A percentile compares a stretch with the other conserved stretches of the same genome.
These are phyloP conservation scores for Colletotrichum simmondsii DNA, from an alignment of 2,329 filamentous ascomycete genomes.

Conservation along the genomic window DNA sequence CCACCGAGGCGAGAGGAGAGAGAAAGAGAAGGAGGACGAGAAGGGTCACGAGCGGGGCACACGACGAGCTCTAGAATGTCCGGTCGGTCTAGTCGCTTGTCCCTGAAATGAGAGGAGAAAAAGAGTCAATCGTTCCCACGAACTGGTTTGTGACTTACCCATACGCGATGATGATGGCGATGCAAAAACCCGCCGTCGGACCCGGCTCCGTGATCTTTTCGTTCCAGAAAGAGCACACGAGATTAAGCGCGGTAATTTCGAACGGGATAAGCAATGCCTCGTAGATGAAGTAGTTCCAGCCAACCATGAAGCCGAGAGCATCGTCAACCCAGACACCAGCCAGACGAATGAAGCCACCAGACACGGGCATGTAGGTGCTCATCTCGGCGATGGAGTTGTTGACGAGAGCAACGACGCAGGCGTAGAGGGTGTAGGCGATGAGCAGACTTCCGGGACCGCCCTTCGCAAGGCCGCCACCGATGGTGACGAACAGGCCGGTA, in stretches of 20 bases:
- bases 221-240: conserved; percentile 40
- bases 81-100: conserved; percentile 17
- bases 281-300: conserved; percentile 72
- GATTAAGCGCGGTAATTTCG: conserved; percentile 38
- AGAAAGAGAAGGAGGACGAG: not conserved
- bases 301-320: conserved; percentile 64
- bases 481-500: conserved; percentile 59
- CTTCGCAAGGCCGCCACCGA: conserved; percentile 48
- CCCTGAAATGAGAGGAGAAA: not conserved
- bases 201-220: conserved; percentile 31
- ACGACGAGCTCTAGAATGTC: conserved; percentile 20
- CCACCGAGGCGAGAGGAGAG: not conserved
- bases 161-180: conserved; percentile 35
- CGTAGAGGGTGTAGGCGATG: conserved; percentile 32
- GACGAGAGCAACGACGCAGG: conserved; percentile 49
- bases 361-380: conserved; percentile 46
- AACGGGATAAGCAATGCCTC: conserved; percentile 50
- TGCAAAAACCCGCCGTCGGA: conserved; percentile 37
- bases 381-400: conserved; percentile 47
- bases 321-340: conserved; percentile 61
- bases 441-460: conserved; percentile 32
- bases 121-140: conserved; percentile 18
- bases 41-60: conserved; percentile 13
- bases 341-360: conserved; percentile 29
- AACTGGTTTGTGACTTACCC: conserved; percentile 22